Evolutionary conservation across 176 grass and related monocot species (phyloP), one percentile per base, ranked within the genome.

Genomic region (Cenchrus fungigraminus): DNA sequence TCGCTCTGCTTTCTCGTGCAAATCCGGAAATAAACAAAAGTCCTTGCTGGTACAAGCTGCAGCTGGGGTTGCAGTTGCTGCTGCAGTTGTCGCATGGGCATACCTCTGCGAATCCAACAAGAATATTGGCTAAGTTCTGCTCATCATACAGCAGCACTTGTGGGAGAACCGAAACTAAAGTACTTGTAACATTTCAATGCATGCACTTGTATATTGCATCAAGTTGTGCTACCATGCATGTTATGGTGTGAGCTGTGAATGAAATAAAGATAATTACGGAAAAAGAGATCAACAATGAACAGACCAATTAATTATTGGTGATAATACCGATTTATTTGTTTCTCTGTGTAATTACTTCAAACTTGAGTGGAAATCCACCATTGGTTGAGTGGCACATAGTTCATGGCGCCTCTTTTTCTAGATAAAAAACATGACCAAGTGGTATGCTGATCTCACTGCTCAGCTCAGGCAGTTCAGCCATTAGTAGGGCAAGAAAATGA

Each of bases 31-130:
- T 13, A 67, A 58, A 34, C 31, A 47, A 0, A 90, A 79, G 47
- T 62, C 20, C 42, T 56, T 79, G 8, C 56, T 89, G 12, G 66
- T 69, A 5, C 68, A 65, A 67, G 72, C 72, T 82, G 89, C 87
- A 45, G 64, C 57, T 44, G 81, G 65, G 34, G 51, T 90, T 19
- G 81, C 71, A 43, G 59, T 87, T 66, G 87, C 68, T 22, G 73
- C 68, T 79, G 80, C 78, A 19, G 19, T 91, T n/a, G 42, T 89
- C n/a, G 25, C 83, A 40, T 68, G 70, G 51, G 86, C 68, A 37
- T 88, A 77, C 79, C 44, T 86, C 10, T 86, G 52, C 31, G 86
- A 91, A 67, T 64, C 86, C 12, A 80, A 67, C 63, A 83, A 71
- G 61, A 88, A 32, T 40, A 68, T 83, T 54, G 79, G 82, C 2